Base-by-base conservation (phyloP, 192 early-diverging fungal genomes). In the Rhizophagus sp. region DNA sequence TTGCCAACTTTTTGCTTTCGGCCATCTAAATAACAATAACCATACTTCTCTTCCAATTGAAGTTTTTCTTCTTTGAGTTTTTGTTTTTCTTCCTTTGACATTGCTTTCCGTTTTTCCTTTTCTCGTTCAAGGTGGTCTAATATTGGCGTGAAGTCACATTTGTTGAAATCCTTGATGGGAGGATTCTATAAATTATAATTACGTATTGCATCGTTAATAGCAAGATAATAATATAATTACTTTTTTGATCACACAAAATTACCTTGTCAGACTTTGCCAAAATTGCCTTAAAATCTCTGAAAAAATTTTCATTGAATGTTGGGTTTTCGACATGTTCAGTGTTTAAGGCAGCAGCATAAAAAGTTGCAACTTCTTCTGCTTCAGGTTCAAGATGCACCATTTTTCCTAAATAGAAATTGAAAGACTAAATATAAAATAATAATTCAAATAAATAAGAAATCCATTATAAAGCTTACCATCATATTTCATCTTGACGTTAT, bases 1-100 rank as follows among this genome's bases (percentile, higher is more conserved):
- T 98, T 98, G 25, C 98, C 98, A 50, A 99, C 94, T 82, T 98
- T 98, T 85, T 99, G 97, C 81, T 95, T 97, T 30, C 96, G 89
- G 2, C 96, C 95, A 81, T 99, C 94, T 13, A 99, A 81, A 25
- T 86, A 44, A 75, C 94, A 95, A 81, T 81, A 88, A 15, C 91
- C 89, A 81, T 91, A 99, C n/a, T 84, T 87, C 30, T 93, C 93
- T 62, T 99, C 96, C 10, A 95, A 49, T 62, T 78, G 82, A 44
- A 69, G 19, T 75, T 94, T 94, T 76, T 92, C 92, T 57, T 91
- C 86, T 83, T 98, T 98, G 61, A 89, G 70, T 65, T 84, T 89
- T 78, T 90, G 88, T 86, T 98, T 99, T 73, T 99, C 93, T 39
- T 95, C 95, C 83, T 97, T 98, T 76, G 93, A 93, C 92, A 95